Evolutionary conservation across 768 basidiomycete species (phyloP), one percentile per base, ranked within the genome.

Genomic region (Mycena maculata): DNA sequence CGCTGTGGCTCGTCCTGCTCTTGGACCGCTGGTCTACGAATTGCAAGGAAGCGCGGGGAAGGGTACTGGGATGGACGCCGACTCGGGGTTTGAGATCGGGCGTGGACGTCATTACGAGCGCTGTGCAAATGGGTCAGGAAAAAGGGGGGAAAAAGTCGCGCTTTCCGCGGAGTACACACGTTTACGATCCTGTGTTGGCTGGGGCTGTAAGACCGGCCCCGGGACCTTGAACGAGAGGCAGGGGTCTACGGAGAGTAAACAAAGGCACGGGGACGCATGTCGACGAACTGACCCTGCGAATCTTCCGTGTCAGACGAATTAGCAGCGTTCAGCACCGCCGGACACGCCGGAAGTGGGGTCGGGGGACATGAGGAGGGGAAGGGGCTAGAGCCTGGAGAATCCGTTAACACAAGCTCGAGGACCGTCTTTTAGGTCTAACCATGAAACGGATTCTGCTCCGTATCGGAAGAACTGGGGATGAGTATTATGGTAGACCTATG

Each of bases 381-480:
- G 30, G 30, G 38, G 30, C 45, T 23, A 25, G 44, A 31, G 2
- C 23, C 49, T 53, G 52, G 22, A 57, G n/a, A 22, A 31, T 25
- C 30, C 20, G 28, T 61, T 28, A 64, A n/a, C 22, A 56, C 23
- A 30, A 44, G 33, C 10, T 28, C 18, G 22, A 20, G 20, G 16
- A 27, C 22, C 4, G 38, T 47, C 4, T 16, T n/a, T 1, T 42
- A 8, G 15, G 36, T 13, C 50, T 48, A 33, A 52, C 58, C 45
- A 23, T 42, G 42, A 20, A 16, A 18, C 18, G 49, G 48, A 39
- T 28, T 33, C 27, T 65, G 63, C 42, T 66, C 69, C 13, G 47
- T 45, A 39, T 71, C 65, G 27, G 69, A 71, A 9, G 69, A 67
- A 48, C 31, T 58, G 25, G 69, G 65, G n/a, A 71, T 42, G 6